These are phyloP conservation scores for Claviceps sp. DNA, from an alignment of 2,329 filamentous ascomycete species.

Conservation along the genomic window DNA sequence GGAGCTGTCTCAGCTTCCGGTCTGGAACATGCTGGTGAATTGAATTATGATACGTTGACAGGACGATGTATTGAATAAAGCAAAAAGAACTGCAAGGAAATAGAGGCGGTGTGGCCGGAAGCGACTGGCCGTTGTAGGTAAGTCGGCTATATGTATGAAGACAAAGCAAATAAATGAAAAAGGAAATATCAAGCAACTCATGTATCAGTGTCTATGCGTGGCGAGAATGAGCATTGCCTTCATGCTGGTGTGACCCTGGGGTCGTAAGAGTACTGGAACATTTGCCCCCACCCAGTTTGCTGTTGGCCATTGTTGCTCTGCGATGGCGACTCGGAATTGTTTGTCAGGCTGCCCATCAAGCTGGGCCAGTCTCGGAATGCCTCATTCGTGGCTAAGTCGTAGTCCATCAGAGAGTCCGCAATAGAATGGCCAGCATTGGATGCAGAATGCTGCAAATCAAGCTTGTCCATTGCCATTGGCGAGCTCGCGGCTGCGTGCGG, in stretches of 20 bases:
- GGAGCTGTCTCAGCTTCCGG: not conserved
- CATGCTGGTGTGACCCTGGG: conserved; percentile 2
- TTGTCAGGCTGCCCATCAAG: conserved; percentile 21
- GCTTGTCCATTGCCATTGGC: conserved; percentile 21
- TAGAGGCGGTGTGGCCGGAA: not conserved
- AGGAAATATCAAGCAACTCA: not conserved
- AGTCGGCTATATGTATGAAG: not conserved
- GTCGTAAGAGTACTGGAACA: conserved; percentile 4
- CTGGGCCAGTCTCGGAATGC: conserved; percentile 30
- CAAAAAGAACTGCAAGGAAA: not conserved
- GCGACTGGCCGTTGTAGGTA: not conserved
- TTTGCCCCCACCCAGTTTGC: conserved; percentile 1
- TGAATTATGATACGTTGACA: not conserved
- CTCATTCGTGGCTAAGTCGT: conserved; percentile 19
- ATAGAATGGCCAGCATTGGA: conserved; percentile 12
- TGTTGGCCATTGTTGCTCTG: conserved; percentile 9
- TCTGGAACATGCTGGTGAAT: not conserved
- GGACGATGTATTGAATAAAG: not conserved
- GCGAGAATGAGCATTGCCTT: not conserved
- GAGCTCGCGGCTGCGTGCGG: conserved; percentile 15
- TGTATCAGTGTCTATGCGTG: not conserved
- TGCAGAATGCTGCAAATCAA: conserved; percentile 19
- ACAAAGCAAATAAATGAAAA: not conserved
- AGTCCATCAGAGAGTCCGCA: conserved; percentile 26
- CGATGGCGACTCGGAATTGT: conserved; percentile 15